Percentiles rank a stretch among this genome's conserved stretches.
These are phyloP conservation scores for Plenodomus lindquistii DNA, from an alignment of 2,329 filamentous ascomycete species.

Conservation along the genomic window DNA sequence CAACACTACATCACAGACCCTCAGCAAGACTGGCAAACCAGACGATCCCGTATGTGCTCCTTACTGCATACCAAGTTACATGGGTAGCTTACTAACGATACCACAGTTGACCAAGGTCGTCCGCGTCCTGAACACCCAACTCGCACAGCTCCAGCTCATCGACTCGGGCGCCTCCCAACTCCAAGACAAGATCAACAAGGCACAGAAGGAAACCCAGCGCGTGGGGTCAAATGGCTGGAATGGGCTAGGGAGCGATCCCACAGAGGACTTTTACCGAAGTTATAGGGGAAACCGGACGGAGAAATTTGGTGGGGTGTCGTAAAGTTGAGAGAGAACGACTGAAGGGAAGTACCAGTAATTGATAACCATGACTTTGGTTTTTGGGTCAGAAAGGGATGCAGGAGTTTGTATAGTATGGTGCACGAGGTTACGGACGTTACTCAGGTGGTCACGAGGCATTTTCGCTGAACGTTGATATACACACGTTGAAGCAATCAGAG, in stretches of 20 bases:
- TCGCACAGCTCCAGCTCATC: slow-evolving; percentile 90
- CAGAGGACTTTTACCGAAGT: slow-evolving; percentile 89
- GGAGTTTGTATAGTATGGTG: no score
- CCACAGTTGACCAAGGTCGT: slow-evolving; percentile 88
- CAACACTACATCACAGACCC: slow-evolving; percentile 84
- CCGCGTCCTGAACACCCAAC: slow-evolving; percentile 88
- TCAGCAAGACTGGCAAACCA: slow-evolving; percentile 86
- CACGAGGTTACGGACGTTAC: no score
- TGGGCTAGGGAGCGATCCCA: slow-evolving; percentile 67
- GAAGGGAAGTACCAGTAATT: no score
- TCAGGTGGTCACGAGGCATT: no score
- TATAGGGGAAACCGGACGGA: slow-evolving; percentile 66
- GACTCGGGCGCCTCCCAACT: slow-evolving; percentile 81
- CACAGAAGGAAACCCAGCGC: slow-evolving; percentile 75
- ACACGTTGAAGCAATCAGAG: no score
- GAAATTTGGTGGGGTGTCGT: slow-evolving; percentile 38
- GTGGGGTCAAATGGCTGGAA: slow-evolving; percentile 55
- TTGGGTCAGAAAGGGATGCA: no score
- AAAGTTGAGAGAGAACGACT: no score
- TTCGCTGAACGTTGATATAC: no score
- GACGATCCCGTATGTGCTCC: slow-evolving; percentile 37
- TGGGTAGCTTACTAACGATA: background rate
- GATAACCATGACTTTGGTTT: no score
- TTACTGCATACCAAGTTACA: background rate
- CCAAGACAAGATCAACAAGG: slow-evolving; percentile 78